Conservation (phyloP, 371 early-diverging fungal genomes). For the Conidiobolus incongruus region DNA sequence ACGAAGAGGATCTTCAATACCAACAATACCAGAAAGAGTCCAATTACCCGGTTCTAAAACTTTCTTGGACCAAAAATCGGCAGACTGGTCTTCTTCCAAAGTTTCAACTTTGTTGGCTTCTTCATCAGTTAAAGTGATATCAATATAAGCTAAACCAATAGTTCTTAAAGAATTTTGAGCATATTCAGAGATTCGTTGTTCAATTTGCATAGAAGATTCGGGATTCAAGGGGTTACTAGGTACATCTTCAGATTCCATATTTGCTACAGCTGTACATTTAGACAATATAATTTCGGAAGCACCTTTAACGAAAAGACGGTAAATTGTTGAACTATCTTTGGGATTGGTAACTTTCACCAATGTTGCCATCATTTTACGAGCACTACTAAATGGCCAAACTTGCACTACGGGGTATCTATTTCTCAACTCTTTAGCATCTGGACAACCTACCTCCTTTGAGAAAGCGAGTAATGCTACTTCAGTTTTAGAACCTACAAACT, state of each 20-base stretch:
- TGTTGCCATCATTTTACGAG: constrained; percentile 69
- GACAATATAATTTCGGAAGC: constrained; percentile 66
- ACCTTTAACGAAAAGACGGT: constrained; percentile 48
- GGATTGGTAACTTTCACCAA: constrained; percentile 22
- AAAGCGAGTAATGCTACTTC: constrained; percentile 60
- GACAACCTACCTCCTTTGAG: constrained; percentile 16
- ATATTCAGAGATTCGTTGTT: constrained; percentile 30
- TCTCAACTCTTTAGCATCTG: constrained; percentile 19
- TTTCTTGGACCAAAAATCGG: not conserved
- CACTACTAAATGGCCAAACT: constrained; percentile 58
- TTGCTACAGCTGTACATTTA: constrained; percentile 11
- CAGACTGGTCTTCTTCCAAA: constrained; percentile 13
- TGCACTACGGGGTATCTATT: constrained; percentile 21
- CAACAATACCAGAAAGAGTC: constrained; percentile 30
- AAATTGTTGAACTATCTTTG: constrained; percentile 11
- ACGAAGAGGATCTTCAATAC: constrained; percentile 44
- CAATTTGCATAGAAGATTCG: constrained; percentile 14
- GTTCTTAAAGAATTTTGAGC: constrained; percentile 38
- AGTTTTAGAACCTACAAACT: constrained; percentile 50
- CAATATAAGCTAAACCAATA: constrained; percentile 42
- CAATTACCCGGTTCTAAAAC: constrained; percentile 4
- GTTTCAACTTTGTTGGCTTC: constrained; percentile 11
- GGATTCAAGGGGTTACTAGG: constrained; percentile 12
- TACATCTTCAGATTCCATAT: not conserved
- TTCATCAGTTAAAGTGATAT: constrained; percentile 13